A percentile compares a stretch with the other conserved stretches of the same genome.
phyloP scores from a whole-genome alignment of 2,329 filamentous ascomycete genomes.

The Cryphonectria japonica region DNA sequence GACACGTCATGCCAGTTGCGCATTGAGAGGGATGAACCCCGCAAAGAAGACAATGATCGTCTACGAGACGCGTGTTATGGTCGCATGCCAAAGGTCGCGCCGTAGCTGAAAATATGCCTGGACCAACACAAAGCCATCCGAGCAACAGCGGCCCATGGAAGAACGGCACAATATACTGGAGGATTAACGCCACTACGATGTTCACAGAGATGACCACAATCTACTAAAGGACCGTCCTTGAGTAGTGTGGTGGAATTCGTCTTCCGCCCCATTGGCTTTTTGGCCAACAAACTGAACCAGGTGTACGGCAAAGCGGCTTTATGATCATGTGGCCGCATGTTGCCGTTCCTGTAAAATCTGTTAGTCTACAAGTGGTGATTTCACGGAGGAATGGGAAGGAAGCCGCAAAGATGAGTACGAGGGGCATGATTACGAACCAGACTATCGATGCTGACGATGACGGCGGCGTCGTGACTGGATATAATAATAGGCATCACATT shows the following conservation, averaged over 20 bases:
- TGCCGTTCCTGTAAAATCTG: neutral
- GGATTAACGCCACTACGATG: neutral
- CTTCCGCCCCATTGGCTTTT: neutral
- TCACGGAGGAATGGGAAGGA: neutral
- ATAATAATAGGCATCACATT: neutral
- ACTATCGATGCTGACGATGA: neutral
- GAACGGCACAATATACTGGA: neutral
- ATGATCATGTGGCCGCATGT: neutral
- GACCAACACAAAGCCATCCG: neutral
- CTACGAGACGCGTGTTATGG: conserved; percentile 53
- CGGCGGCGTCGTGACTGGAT: neutral
- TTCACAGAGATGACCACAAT: neutral
- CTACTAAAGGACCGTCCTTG: too few species aligned
- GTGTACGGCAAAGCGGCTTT: neutral
- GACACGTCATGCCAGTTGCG: conserved; percentile 64
- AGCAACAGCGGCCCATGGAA: neutral
- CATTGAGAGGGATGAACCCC: conserved; percentile 61
- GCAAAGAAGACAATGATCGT: conserved; percentile 62
- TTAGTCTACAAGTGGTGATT: neutral
- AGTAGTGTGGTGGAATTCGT: neutral
- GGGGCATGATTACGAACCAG: neutral
- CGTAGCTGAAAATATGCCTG: conserved; percentile 57
- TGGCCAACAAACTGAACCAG: neutral
- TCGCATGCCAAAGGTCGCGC: conserved; percentile 58
- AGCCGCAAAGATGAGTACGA: neutral